phyloP scores from a whole-genome alignment of 2,329 filamentous ascomycete species.

The Pyrenophora teres region DNA sequence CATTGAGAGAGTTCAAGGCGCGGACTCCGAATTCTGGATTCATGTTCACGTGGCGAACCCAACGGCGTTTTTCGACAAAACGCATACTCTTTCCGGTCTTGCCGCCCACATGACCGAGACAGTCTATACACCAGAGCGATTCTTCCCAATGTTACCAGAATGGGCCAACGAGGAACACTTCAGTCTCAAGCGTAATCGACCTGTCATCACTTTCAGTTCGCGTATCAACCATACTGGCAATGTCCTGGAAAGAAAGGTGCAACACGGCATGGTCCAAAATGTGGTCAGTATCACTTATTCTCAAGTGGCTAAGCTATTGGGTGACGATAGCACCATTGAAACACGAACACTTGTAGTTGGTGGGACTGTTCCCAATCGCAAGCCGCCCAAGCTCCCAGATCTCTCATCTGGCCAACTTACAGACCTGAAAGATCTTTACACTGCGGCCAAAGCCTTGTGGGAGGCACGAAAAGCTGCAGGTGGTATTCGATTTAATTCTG shows the following conservation, averaged over 20 bases:
- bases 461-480: conserved; percentile 44
- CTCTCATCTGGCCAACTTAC: conserved; percentile 31
- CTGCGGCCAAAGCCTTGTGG: conserved; percentile 42
- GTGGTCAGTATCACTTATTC: conserved; percentile 59
- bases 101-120: conserved; percentile 63
- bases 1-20: conserved; percentile 61
- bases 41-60: conserved; percentile 81
- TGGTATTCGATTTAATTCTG: conserved; percentile 42
- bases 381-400: conserved; percentile 9
- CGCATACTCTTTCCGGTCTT: conserved; percentile 63
- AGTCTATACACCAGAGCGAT: conserved; percentile 61
- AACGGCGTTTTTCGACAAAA: conserved; percentile 67
- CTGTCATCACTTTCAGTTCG: conserved; percentile 65
- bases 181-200: conserved; percentile 59
- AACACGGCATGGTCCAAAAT: conserved; percentile 59
- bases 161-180: conserved; percentile 57
- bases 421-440: conserved; percentile 44
- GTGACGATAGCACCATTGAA: conserved; percentile 41
- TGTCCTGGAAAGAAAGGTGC: conserved; percentile 59
- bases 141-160: conserved; percentile 62
- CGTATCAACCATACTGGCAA: conserved; percentile 58
- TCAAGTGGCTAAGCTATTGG: conserved; percentile 34
- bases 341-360: conserved; percentile 33
- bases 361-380: conserved; percentile 16
- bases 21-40: conserved; percentile 67